Conservation (phyloP, 148 eudicot species). For the Euryodendron excelsum region DNA sequence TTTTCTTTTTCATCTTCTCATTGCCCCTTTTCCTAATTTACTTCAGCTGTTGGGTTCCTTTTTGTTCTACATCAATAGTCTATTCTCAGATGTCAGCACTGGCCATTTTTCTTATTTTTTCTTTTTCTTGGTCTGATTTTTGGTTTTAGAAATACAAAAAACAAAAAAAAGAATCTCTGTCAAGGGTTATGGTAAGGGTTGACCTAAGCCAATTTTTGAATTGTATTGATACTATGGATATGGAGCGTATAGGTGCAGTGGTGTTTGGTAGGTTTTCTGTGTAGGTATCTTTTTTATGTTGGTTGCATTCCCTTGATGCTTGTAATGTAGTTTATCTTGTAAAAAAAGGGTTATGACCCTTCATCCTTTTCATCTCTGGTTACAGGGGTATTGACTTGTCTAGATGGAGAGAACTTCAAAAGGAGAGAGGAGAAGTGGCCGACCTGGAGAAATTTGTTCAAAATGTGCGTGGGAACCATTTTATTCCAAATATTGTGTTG, state of each 20-base stretch:
- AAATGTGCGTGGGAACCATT: slow-evolving; percentile 79
- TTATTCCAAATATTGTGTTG: slow-evolving; percentile 80
- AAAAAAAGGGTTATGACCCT: too few relatives aligned
- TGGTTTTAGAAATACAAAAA: neutral
- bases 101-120: neutral
- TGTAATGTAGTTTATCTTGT: too few relatives aligned
- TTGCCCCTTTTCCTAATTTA: neutral
- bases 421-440: slow-evolving; percentile 69
- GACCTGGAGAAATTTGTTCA: slow-evolving; percentile 78
- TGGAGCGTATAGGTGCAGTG: too few relatives aligned
- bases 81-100: too few relatives aligned
- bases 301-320: too few relatives aligned
- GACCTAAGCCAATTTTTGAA: too few relatives aligned
- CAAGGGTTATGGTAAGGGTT: too few relatives aligned
- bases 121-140: neutral
- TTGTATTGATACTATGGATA: too few relatives aligned
- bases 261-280: too few relatives aligned
- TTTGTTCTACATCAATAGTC: neutral
- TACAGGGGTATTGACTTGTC: slow-evolving; percentile 81
- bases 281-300: too few relatives aligned
- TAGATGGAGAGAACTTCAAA: slow-evolving; percentile 73
- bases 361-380: neutral
- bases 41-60: neutral
- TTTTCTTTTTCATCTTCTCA: neutral
- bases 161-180: neutral